Evolutionary conservation across 2,329 filamentous ascomycete species (phyloP), one percentile per base, ranked within the genome.

Genomic region (Neurospora sp.): DNA sequence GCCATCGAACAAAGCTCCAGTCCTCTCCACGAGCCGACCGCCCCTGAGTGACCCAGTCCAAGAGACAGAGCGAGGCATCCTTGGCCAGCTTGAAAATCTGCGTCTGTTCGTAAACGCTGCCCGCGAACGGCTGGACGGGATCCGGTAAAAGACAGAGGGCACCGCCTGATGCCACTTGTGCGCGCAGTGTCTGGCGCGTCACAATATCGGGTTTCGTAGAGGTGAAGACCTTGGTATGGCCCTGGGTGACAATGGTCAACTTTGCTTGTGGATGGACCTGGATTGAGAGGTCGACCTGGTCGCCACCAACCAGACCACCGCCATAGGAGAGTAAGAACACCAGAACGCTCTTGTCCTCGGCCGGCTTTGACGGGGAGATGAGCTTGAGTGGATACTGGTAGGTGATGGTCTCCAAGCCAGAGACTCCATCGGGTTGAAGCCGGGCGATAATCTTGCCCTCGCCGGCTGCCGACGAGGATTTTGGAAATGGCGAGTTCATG

Each of bases 341-440:
- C 39, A 96, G 87, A 9, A 93, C 86, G 70, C 92, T 92, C 73
- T 86, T 84, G 70, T 89, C 85, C 52, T 86, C 83, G 67, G 86
- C 84, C 6, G 89, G 83, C 11, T 91, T 87, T 15, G 90, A 86
- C 1, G 95, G 93, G 0, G 93, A 91, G 72, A 99, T 92, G 70
- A 99, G 87, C 80, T 99, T 99, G 66, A 99, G 85, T 1, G 96
- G 96, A 77, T 98, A 99, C 79, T 97, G 93, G 78, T 96, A 98
- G 42, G 90, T 90, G 74, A 97, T 87, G 39, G 85, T 87, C 72
- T 90, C 88, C 38, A 97, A 85, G 66, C 89, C 89, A 15, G 92
- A 92, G 67, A 87, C 87, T 36, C 87, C 85, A 39, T 90, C 89
- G 42, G 94, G 92, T 10, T 94, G 85, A 6, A 92, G 82, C 23